Evolutionary conservation across 306 rosid genomes (phyloP), one percentile per base, ranked within the genome.

Genomic region (Sphenostylis stenocarpa): DNA sequence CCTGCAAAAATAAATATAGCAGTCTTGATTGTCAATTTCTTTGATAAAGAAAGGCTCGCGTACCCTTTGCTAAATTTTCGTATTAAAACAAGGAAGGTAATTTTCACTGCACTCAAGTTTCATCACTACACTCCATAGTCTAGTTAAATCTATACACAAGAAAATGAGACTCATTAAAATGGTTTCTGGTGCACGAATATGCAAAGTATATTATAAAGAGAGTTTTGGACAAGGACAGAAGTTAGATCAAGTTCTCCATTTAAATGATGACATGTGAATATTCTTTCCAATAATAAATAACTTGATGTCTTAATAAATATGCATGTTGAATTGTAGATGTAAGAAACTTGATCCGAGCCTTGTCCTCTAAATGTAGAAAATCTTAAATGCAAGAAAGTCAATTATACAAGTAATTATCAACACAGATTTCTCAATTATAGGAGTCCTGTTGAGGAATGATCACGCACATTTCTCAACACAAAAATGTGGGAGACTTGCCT

Each of bases 1-100:
- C 91, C 97, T 88, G 80, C 82, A 65, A 72, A 31, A 75, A 67
- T 45, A 23, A 53, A 85, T 29, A 6, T 29, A 43, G 26, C 33
- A 56, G 63, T 65, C 24, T 77, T 69, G 77, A 70, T 75, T 44
- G 13, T 66, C 75, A 60, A 68, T 12, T 51, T 14, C 55, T 16
- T 19, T 21, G 24, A 60, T 39, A 52, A 29, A 26, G 14, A 52
- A 17, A 57, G 12, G 44, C 33, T 48, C 16, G n/a, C 70, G 39
- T 41, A 39, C 44, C 16, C 51, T 48, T 61, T 36, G 72, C 41
- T 6, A 63, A 64, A 64, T 23, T 23, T 67, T 10, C 53, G 39
- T 24, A 26, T 47, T 17, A 44, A 10, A 39, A 49, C 57, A 21
- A 12, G 10, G 6, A 67, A 16, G 31, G 47, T 6, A 23, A 53